Evolutionary conservation across 768 basidiomycete genomes (phyloP), one percentile per base, ranked within the genome.

Genomic region (Boletellus ananiceps): DNA sequence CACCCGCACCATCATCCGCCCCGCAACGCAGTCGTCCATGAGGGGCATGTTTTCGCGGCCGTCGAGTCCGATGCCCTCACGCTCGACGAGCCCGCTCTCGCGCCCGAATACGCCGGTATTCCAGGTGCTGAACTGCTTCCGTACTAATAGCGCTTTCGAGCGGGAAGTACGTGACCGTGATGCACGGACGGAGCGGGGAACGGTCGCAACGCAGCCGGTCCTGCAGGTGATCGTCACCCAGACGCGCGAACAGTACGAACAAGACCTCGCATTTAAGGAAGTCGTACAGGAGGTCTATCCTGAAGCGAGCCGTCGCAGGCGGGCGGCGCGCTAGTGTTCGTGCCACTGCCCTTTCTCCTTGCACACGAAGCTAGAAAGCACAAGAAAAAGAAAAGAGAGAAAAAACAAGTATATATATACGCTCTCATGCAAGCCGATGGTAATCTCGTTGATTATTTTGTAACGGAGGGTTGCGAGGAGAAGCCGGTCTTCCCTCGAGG

Each of bases 1-100:
- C 31, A 68, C 68, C 33, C 71, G 71, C 48, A 72, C 68, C 40
- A 66, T 69, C 58, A 64, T 74, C 46, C 69, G 67, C n/a, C 71
- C 70, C 5, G 29, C 52, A 13, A 48, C 68, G 2, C 63, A 57
- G 38, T 53, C 67, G 11, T 39, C 66, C 15, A 36, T 60, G 36
- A 43, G 54, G 34, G 47, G 51, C 31, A 46, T 52, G 36, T 65
- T 72, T 47, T 60, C 71, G 25, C 58, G 66, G 15, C 61, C 70
- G 0, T 66, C 66, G 31, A 65, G 54, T 31, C 65, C 62, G n/a
- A 49, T 59, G 51, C 57, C 60, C 43, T 54, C 64, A 8, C 64
- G 67, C 27, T 60, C 70, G 18, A 41, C 46, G 19, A 56, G 57
- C 41, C 61, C 57, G 38, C 52, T 55, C 9, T 52, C 56, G n/a